Conservation (phyloP, 2,329 filamentous ascomycete species). For the Emergomyces africanus region DNA sequence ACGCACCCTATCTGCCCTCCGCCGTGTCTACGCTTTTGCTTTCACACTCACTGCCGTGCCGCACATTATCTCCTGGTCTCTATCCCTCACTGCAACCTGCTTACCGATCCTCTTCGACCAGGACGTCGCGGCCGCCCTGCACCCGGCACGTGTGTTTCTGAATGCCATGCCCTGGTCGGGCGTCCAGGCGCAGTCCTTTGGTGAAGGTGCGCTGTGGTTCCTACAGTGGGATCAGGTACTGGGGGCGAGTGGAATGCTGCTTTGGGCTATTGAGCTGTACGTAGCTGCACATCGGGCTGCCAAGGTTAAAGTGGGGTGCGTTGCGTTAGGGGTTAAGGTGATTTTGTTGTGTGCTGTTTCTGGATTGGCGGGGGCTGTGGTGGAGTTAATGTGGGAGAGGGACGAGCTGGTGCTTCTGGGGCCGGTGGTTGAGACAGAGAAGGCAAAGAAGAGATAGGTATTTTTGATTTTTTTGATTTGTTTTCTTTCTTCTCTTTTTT, state of each 20-base stretch:
- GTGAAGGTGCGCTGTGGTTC: slow-evolving; percentile 33
- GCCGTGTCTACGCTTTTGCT: slow-evolving; percentile 30
- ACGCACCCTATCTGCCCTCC: slow-evolving; percentile 19
- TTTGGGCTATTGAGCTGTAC: slow-evolving; percentile 34
- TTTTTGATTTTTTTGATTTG: background rate
- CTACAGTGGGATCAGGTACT: slow-evolving; percentile 39
- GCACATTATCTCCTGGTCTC: slow-evolving; percentile 29
- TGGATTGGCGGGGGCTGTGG: slow-evolving; percentile 34
- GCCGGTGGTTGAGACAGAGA: slow-evolving; percentile 13
- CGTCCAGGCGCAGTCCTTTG: slow-evolving; percentile 20
- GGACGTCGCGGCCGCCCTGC: slow-evolving; percentile 21
- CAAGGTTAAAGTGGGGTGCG: slow-evolving; percentile 10
- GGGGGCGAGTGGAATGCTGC: slow-evolving; percentile 28
- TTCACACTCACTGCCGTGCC: slow-evolving; percentile 27
- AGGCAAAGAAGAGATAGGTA: slow-evolving; percentile 14
- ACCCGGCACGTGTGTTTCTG: slow-evolving; percentile 28
- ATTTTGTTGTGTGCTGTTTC: slow-evolving; percentile 23
- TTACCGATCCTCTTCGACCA: slow-evolving; percentile 24
- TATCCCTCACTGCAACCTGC: slow-evolving; percentile 28
- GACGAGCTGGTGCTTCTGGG: slow-evolving; percentile 32
- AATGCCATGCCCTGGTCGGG: slow-evolving; percentile 22
- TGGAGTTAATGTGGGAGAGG: slow-evolving; percentile 38
- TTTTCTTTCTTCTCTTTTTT: background rate
- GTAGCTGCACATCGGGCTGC: slow-evolving; percentile 18
- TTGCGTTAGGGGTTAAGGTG: slow-evolving; percentile 23